Evolutionary conservation across 768 basidiomycete species (phyloP), one percentile per base, ranked within the genome.

Genomic region (Infundibulicybe gibba): DNA sequence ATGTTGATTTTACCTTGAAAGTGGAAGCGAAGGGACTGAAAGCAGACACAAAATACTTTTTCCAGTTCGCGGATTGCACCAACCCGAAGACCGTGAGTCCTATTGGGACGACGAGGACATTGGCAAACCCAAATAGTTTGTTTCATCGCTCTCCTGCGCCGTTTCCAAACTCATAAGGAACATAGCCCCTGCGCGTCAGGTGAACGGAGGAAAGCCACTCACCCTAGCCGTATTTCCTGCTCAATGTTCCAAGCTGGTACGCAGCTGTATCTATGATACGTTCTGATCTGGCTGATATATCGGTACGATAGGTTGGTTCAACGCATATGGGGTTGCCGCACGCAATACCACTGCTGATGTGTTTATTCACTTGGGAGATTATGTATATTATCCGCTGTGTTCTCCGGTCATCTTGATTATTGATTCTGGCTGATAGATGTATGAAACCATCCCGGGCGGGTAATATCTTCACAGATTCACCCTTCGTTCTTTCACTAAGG

Each of bases 1-100:
- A 84, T 46, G 76, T 82, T 33, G 79, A 81, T 55, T 81, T 70
- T 58, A 81, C 80, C 0, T 68, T 80, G 51, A 82, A 82, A 58
- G 74, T 83, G n/a, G 81, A 83, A 51, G 79, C 80, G 1, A 70
- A 62, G 0, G 67, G 68, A 2, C 58, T 83, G 43, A 53, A 66
- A 35, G 67, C 81, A 0, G 79, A 80, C 51, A 77, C 74, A 0
- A 67, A 69, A 43, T 84, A 81, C 54, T 80, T 71, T 56, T 82
- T 71, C 60, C 68, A 72, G 37, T 82, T 81, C 48, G 64, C 69
- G 4, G 79, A 81, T 54, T 82, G 80, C 49, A 74, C 74, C 5
- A 72, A 77, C 44, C 60, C 68, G 10, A 46, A 56, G 10, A 67
- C 62, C 5, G 61, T 63, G 21, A 77, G 74, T 41, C 72, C 77